phyloP scores from a whole-genome alignment of 305 asterid species.

The Fraxinus latifolia region DNA sequence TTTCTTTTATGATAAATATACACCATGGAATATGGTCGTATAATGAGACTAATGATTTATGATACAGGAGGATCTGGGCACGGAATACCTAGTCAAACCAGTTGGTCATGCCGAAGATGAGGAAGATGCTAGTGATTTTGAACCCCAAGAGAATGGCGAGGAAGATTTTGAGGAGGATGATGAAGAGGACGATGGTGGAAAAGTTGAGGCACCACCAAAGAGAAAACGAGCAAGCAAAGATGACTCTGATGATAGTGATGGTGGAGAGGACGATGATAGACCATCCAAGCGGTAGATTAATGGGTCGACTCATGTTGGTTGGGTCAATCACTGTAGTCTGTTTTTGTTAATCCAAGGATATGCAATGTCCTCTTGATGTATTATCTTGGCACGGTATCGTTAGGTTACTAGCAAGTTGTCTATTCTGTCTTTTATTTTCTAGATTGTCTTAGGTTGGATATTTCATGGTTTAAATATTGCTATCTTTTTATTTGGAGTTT shows the following conservation, averaged over 20 bases:
- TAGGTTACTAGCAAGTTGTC: neutral
- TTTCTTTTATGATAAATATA: neutral
- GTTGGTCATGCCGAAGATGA: slow-evolving; percentile 74
- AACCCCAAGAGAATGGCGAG: slow-evolving; percentile 66
- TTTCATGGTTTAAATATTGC: neutral
- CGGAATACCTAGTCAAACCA: slow-evolving; percentile 73
- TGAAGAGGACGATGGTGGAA: slow-evolving; percentile 52
- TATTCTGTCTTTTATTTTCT: neutral
- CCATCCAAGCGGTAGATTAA: slow-evolving; percentile 68
- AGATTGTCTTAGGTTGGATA: neutral
- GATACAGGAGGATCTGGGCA: slow-evolving; percentile 69
- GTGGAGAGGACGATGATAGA: slow-evolving; percentile 69
- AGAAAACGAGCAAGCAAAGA: slow-evolving; percentile 69
- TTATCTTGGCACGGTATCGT: slow-evolving; percentile 23
- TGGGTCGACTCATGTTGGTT: neutral
- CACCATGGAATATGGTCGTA: neutral
- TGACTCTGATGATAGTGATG: slow-evolving; percentile 53
- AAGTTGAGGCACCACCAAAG: slow-evolving; percentile 63
- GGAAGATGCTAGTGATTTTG: slow-evolving; percentile 86
- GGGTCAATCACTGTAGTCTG: neutral
- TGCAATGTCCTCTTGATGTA: slow-evolving; percentile 3
- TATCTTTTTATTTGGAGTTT: neutral
- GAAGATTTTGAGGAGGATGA: slow-evolving; percentile 57
- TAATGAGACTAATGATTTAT: neutral
- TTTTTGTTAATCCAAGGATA: neutral